Conservation (phyloP, 2,329 filamentous ascomycete genomes). For the Diaporthe destruens region DNA sequence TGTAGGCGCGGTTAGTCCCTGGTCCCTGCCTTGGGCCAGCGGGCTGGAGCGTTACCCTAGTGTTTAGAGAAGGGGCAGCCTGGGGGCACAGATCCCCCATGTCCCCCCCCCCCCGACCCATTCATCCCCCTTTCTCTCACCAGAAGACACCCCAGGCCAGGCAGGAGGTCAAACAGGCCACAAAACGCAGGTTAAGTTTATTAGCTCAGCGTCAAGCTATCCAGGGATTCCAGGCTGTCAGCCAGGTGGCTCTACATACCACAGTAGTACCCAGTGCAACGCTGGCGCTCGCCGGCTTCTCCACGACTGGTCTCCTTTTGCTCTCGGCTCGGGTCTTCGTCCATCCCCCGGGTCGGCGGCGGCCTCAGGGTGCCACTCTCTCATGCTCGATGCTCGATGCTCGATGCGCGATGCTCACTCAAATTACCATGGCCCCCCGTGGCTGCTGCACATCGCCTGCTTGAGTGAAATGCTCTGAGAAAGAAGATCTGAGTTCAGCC, state of each 20-base stretch:
- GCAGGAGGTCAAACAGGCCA: conserved; percentile 15
- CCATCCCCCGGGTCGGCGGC: neutral
- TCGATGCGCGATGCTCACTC: neutral
- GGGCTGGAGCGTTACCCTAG: conserved; percentile 7
- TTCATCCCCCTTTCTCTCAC: neutral
- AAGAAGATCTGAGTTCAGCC: conserved; percentile 17
- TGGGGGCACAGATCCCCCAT: conserved; percentile 25
- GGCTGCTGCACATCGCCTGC: neutral
- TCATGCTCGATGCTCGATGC: neutral
- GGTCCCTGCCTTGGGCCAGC: conserved; percentile 7
- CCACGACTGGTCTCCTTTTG: conserved; percentile 1
- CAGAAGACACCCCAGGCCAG: neutral
- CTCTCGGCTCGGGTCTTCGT: conserved; percentile 14
- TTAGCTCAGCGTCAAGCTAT: conserved; percentile 24
- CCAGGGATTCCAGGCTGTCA: no score
- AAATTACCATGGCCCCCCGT: no score
- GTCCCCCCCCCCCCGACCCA: no score
- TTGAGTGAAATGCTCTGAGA: neutral
- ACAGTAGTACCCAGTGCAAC: no score
- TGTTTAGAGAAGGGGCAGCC: conserved; percentile 26
- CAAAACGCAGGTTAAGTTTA: conserved; percentile 17
- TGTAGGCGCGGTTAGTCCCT: neutral
- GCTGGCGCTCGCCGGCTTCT: conserved; percentile 9
- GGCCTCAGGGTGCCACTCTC: neutral
- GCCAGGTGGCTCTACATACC: no score